Conservation (phyloP, 441 rosid species). For the Kokia cookei region DNA sequence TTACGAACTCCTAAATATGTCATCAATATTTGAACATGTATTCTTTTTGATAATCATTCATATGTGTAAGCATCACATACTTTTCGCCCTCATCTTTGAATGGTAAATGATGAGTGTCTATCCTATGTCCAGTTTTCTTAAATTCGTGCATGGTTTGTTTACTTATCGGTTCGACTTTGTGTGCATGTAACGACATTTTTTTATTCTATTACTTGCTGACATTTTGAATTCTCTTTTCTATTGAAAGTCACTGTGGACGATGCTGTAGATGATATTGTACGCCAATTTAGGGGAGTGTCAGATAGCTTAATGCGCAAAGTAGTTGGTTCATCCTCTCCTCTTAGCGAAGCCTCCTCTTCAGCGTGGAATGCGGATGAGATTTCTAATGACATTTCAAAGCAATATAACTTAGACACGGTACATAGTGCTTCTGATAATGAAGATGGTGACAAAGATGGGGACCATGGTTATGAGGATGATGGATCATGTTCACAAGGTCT, state of each 20-base stretch:
- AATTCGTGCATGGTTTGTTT: not conserved
- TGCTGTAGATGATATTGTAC: slow-evolving; percentile 95
- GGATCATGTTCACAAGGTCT: slow-evolving; percentile 36
- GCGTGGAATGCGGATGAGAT: slow-evolving; percentile 59
- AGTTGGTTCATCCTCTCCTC: slow-evolving; percentile 47
- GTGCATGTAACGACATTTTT: not conserved
- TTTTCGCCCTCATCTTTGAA: not conserved
- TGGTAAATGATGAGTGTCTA: not conserved
- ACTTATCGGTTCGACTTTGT: not conserved
- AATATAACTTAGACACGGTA: slow-evolving; percentile 28
- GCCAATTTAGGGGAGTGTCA: slow-evolving; percentile 88
- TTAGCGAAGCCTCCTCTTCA: slow-evolving; percentile 31
- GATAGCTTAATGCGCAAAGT: slow-evolving; percentile 84
- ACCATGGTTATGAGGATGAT: slow-evolving; percentile 35
- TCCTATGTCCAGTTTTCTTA: not conserved
- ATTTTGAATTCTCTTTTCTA: not conserved
- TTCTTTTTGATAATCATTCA: not conserved
- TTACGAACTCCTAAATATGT: not conserved
- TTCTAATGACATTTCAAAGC: slow-evolving; percentile 21
- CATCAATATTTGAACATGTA: not conserved
- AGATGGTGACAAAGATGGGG: slow-evolving; percentile 46
- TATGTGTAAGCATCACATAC: not conserved
- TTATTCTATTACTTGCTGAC: not conserved
- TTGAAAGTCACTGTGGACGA: slow-evolving; percentile 90
- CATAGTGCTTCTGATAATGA: slow-evolving; percentile 66